These are phyloP conservation scores for Globisporangium spiculum DNA, from an alignment of 352 stramenopile species.

Conservation along the genomic window DNA sequence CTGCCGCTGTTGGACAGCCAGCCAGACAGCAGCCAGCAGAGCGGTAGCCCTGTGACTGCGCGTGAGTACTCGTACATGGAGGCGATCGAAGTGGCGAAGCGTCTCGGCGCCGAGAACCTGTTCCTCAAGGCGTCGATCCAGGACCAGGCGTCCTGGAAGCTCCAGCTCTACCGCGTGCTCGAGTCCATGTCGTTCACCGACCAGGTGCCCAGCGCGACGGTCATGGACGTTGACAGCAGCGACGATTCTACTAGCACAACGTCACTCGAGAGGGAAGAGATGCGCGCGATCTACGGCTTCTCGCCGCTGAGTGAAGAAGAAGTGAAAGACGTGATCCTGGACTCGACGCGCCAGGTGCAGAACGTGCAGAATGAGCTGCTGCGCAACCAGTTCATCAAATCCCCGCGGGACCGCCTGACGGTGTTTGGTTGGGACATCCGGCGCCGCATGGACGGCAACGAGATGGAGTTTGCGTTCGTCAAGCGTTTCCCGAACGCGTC, in stretches of 20 bases:
- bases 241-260: background rate
- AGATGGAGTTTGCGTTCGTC: too few species aligned
- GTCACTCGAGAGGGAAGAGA: slow-evolving; percentile 27
- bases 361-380: slow-evolving; percentile 33
- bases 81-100: slow-evolving; percentile 27
- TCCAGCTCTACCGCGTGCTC: slow-evolving; percentile 44
- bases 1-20: background rate
- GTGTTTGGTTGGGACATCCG: too few species aligned
- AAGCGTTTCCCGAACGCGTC: too few species aligned
- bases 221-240: slow-evolving; percentile 3
- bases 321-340: slow-evolving; percentile 34
- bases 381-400: slow-evolving; percentile 17
- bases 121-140: slow-evolving; percentile 45
- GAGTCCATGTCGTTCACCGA: slow-evolving; percentile 36
- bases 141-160: slow-evolving; percentile 43
- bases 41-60: slow-evolving; percentile 6
- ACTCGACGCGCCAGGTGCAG: slow-evolving; percentile 33
- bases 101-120: slow-evolving; percentile 53
- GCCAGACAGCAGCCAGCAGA: slow-evolving; percentile 2
- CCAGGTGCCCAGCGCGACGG: slow-evolving; percentile 14
- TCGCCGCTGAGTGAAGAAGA: slow-evolving; percentile 28
- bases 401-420: background rate
- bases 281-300: slow-evolving; percentile 40
- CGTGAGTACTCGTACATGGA: slow-evolving; percentile 23
- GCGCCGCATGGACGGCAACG: too few species aligned